Conservation (phyloP, 352 stramenopile genomes). For the Phytophthora rubi region DNA sequence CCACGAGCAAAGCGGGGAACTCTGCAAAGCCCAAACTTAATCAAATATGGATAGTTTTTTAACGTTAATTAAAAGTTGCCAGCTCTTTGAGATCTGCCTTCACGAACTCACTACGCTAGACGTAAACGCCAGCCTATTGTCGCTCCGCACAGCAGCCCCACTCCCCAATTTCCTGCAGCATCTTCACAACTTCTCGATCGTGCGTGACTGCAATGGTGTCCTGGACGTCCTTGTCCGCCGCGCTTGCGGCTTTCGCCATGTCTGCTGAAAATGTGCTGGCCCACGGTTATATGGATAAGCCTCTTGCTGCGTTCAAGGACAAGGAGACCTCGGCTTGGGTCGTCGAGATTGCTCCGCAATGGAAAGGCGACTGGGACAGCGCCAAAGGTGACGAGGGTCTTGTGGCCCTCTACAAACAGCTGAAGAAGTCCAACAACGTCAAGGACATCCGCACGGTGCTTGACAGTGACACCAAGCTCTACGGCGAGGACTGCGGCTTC, state of each 20-base stretch:
- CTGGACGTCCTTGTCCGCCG: constrained; percentile 8
- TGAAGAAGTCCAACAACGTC: constrained; percentile 28
- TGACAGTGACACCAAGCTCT: constrained; percentile 33
- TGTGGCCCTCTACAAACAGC: constrained; percentile 26
- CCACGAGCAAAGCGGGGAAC: background rate
- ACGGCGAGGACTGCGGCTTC: constrained; percentile 36
- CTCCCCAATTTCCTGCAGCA: constrained; percentile 18
- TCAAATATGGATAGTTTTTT: background rate
- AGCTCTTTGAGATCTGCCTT: constrained; percentile 20
- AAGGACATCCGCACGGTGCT: constrained; percentile 38
- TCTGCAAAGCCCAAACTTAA: constrained; percentile 6
- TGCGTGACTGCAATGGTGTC: constrained; percentile 20
- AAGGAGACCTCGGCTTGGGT: background rate
- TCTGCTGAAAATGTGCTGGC: constrained; percentile 15
- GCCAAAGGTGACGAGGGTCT: constrained; percentile 1
- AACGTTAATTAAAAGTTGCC: constrained; percentile 2
- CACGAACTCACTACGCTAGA: constrained; percentile 4
- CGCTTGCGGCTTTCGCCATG: constrained; percentile 7
- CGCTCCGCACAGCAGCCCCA: background rate
- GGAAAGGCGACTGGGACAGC: background rate
- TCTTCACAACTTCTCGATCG: background rate
- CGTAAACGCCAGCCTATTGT: background rate
- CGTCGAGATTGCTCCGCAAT: background rate
- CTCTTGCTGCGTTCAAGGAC: constrained; percentile 29
- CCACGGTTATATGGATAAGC: constrained; percentile 36